Percentiles rank a stretch among this genome's conserved stretches.
These are phyloP conservation scores for Agaricus subrufescens DNA, from an alignment of 768 basidiomycete species.

Conservation along the genomic window DNA sequence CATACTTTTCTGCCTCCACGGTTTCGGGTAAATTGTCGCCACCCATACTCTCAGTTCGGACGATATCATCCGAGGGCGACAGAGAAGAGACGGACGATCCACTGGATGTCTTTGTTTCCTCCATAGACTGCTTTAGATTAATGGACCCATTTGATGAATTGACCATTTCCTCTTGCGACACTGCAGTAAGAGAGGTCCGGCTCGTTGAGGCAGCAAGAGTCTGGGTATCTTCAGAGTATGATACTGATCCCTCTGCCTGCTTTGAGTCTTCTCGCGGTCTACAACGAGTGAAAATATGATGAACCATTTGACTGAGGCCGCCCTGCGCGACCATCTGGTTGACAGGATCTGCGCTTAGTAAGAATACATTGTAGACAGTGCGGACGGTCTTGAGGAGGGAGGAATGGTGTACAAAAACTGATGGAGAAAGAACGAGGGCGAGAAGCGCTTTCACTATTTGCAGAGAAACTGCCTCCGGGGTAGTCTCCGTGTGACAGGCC, in stretches of 20 bases:
- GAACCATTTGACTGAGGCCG: slow-evolving; percentile 96
- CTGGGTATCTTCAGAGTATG: not conserved
- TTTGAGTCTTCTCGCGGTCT: slow-evolving; percentile 28
- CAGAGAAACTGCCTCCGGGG: slow-evolving; percentile 86
- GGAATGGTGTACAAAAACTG: slow-evolving; percentile 89
- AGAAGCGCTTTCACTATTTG: slow-evolving; percentile 97
- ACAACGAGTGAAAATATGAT: slow-evolving; percentile 90
- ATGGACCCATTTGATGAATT: not conserved
- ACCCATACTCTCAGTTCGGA: not conserved
- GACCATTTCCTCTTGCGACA: not conserved
- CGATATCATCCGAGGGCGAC: not conserved
- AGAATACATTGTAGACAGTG: slow-evolving; percentile 97
- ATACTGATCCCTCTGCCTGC: not conserved
- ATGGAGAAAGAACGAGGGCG: slow-evolving; percentile 81
- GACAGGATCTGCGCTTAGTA: slow-evolving; percentile 83
- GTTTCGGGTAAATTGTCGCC: not conserved
- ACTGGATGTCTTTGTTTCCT: not conserved
- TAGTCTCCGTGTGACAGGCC: slow-evolving; percentile 81
- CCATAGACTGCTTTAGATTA: not conserved
- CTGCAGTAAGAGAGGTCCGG: not conserved
- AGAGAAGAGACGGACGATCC: slow-evolving; percentile 8
- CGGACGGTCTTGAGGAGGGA: slow-evolving; percentile 93
- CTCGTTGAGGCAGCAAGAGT: not conserved
- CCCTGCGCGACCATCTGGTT: slow-evolving; percentile 99
- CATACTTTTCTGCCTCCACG: not conserved